phyloP scores from a whole-genome alignment of 495 filamentous ascomycete species.

The Jackrogersella multiformis region DNA sequence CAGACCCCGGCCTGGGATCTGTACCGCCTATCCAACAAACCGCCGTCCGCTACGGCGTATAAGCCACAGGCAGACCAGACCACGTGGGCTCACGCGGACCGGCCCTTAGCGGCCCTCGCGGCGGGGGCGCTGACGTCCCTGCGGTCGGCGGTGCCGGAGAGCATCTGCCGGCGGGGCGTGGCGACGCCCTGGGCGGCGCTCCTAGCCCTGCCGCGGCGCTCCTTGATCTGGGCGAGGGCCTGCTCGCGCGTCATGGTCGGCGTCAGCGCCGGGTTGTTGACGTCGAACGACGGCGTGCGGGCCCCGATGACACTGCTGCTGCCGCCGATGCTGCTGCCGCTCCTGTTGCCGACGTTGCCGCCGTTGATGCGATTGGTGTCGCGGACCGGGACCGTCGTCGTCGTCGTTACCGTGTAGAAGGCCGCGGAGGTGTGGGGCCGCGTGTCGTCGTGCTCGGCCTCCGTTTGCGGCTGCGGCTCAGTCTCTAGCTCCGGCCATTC shows the following conservation, averaged over 20 bases:
- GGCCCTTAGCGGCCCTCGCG: constrained; percentile 39
- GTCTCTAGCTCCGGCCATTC: not conserved
- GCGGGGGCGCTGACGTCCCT: constrained; percentile 58
- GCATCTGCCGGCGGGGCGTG: constrained; percentile 56
- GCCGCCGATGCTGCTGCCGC: not conserved
- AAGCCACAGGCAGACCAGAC: not conserved
- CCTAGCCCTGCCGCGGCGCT: constrained; percentile 60
- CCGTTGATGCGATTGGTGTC: constrained; percentile 39
- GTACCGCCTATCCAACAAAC: too few species aligned
- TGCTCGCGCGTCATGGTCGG: constrained; percentile 67
- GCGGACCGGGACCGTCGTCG: constrained; percentile 59
- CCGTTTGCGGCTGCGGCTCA: not conserved
- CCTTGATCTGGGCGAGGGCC: constrained; percentile 64
- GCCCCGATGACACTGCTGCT: constrained; percentile 23
- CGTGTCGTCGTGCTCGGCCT: not conserved
- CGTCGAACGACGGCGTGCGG: constrained; percentile 57
- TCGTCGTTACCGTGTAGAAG: constrained; percentile 52
- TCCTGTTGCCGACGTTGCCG: not conserved
- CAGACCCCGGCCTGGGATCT: too few species aligned
- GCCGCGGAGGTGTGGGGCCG: constrained; percentile 53
- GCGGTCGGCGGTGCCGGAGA: constrained; percentile 43
- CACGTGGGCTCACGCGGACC: constrained; percentile 20
- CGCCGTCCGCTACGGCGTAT: too few species aligned
- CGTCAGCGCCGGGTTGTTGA: constrained; percentile 59
- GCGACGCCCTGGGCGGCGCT: constrained; percentile 53